Conservation (phyloP, 1,139 yeast genomes). For the Taphrina wiesneri region DNA sequence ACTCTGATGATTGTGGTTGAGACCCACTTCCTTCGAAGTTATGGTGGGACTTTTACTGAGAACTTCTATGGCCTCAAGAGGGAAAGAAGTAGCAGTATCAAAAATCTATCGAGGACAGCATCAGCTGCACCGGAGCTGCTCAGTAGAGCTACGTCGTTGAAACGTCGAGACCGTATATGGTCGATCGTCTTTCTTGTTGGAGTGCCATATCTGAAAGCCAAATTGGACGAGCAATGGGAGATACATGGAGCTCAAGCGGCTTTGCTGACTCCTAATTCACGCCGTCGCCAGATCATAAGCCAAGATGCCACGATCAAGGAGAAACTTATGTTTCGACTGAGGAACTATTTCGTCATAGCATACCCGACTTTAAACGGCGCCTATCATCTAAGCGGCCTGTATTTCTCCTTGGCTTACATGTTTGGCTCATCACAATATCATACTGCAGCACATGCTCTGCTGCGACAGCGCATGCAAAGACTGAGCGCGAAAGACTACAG, state of each 20-base stretch:
- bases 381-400: constrained; percentile 56
- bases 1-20: constrained; percentile 68
- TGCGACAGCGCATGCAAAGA: constrained; percentile 70
- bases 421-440: constrained; percentile 70
- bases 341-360: constrained; percentile 55
- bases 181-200: constrained; percentile 62
- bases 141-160: constrained; percentile 59
- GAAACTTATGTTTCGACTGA: constrained; percentile 44
- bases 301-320: constrained; percentile 40
- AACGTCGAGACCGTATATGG: constrained; percentile 56
- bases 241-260: constrained; percentile 52
- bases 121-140: constrained; percentile 52
- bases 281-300: constrained; percentile 41
- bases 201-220: constrained; percentile 67
- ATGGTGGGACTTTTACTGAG: constrained; percentile 89
- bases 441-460: constrained; percentile 60
- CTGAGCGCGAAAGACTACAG: constrained; percentile 62
- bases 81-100: constrained; percentile 46
- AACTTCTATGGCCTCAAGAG: constrained; percentile 88
- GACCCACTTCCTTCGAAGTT: constrained; percentile 65
- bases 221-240: constrained; percentile 67
- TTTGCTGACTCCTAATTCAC: constrained; percentile 28
- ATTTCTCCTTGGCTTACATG: constrained; percentile 64
- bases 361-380: constrained; percentile 63
- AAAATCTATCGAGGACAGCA: constrained; percentile 40